Conservation (phyloP, 2,329 filamentous ascomycete species). For the Fusarium buharicum region DNA sequence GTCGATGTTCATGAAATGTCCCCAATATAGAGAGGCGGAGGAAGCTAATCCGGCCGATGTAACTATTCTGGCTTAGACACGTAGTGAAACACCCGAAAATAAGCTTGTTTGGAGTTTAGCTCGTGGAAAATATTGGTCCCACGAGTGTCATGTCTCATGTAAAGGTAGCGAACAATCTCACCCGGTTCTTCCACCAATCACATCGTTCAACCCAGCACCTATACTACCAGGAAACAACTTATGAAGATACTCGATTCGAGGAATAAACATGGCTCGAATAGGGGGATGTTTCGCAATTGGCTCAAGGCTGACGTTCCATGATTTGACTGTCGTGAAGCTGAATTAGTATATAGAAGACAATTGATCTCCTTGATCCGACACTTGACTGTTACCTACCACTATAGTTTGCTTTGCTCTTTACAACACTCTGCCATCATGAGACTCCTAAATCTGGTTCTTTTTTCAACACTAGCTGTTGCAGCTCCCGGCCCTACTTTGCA, state of each 20-base stretch:
- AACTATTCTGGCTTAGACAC: neutral
- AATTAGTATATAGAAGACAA: neutral
- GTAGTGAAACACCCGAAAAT: neutral
- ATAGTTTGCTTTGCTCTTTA: neutral
- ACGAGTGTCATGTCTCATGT: neutral
- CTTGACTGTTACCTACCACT: rapidly evolving
- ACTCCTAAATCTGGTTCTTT: neutral
- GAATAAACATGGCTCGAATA: neutral
- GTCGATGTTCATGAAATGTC: neutral
- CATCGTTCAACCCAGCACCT: rapidly evolving
- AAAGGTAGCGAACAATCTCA: neutral
- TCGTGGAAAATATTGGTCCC: neutral
- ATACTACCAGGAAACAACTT: neutral
- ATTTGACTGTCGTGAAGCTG: neutral
- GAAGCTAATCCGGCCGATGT: neutral
- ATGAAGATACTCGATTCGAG: neutral
- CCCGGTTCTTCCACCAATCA: conserved; percentile 9
- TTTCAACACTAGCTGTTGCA: conserved; percentile 11
- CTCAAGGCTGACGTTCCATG: neutral
- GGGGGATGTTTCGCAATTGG: neutral
- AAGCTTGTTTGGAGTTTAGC: neutral
- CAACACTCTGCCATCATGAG: conserved; percentile 1
- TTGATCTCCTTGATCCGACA: rapidly evolving
- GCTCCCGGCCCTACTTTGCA: conserved; percentile 14
- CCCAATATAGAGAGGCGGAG: neutral